phyloP scores from a whole-genome alignment of 2,329 filamentous ascomycete genomes.

The Aureobasidium sp. region DNA sequence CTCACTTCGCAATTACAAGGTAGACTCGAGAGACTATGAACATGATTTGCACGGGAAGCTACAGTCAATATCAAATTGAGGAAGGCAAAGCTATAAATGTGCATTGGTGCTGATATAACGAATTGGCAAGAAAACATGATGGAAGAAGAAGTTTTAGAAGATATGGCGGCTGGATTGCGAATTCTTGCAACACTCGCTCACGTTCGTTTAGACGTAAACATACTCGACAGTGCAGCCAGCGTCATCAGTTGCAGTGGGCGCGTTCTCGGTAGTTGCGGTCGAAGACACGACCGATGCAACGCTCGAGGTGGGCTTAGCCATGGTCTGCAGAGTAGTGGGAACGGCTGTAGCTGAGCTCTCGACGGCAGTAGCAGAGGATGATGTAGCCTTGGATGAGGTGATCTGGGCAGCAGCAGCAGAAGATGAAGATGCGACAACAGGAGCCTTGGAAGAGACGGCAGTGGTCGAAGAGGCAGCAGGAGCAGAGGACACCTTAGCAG shows the following conservation, averaged over 20 bases:
- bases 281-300: background rate
- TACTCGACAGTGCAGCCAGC: slow-evolving; percentile 17
- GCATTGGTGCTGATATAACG: too few relatives aligned
- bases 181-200: too few relatives aligned
- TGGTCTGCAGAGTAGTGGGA: slow-evolving; percentile 2
- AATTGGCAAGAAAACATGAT: too few relatives aligned
- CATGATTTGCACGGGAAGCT: too few relatives aligned
- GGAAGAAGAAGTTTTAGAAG: too few relatives aligned
- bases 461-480: background rate
- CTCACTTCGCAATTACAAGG: too few relatives aligned
- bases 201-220: slow-evolving; percentile 15
- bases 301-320: background rate
- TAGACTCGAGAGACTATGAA: too few relatives aligned
- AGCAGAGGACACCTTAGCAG: background rate
- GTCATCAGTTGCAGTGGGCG: background rate
- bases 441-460: background rate
- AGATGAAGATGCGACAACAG: background rate
- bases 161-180: too few relatives aligned
- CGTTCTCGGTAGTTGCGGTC: background rate
- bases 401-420: background rate
- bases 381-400: background rate
- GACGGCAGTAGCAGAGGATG: background rate
- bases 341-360: background rate
- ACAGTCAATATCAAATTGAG: too few relatives aligned
- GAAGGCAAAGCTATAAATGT: too few relatives aligned